Evolutionary conservation across 805 yeast species (phyloP), one percentile per base, ranked within the genome.

Genomic region (Yarrowia deformans): DNA sequence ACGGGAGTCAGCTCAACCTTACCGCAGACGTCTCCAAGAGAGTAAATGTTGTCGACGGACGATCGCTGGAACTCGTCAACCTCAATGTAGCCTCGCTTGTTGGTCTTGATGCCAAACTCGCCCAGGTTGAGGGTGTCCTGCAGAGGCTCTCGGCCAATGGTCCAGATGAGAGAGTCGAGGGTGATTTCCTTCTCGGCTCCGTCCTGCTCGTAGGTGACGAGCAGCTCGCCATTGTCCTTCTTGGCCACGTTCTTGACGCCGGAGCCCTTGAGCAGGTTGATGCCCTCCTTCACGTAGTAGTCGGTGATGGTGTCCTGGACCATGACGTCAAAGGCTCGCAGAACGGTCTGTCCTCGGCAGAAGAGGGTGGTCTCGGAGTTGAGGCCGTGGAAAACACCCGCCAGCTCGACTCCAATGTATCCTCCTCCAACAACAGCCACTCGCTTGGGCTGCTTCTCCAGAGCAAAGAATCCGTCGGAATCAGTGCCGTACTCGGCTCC

Each of bases 361-460:
- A 94, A 85, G 79, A 95, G 78, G 78, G 91, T 94, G 58, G 97
- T 89, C 73, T 94, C 92, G 16, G 94, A 78, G 18, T 97, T 97
- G 71, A 95, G 84, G 32, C 92, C 92, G 73, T 90, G 85, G 87
- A 95, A 94, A 55, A 95, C 93, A 72, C 99, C 99, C 8, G 98
- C 90, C 66, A 95, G 85, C 82, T 95, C 99, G 60, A 93, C 90
- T 70, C 97, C 98, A 77, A 95, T 95, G 81, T 95, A 95, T 54
- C 99, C 99, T 46, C 97, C 97, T 74, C 99, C 99, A 13, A 95
- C 97, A 71, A 95, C 84, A 1, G 96, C 98, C 37, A 94, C 98
- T 61, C 88, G 84, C 79, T 92, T 89, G 66, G 99, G 99, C 80
- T 93, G 98, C 61, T 81, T 76, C 70, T 85, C 88, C 73, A 95